Evolutionary conservation across 2,329 filamentous ascomycete species (phyloP).

Genomic region (Trichoderma atrobrunneum): DNA sequence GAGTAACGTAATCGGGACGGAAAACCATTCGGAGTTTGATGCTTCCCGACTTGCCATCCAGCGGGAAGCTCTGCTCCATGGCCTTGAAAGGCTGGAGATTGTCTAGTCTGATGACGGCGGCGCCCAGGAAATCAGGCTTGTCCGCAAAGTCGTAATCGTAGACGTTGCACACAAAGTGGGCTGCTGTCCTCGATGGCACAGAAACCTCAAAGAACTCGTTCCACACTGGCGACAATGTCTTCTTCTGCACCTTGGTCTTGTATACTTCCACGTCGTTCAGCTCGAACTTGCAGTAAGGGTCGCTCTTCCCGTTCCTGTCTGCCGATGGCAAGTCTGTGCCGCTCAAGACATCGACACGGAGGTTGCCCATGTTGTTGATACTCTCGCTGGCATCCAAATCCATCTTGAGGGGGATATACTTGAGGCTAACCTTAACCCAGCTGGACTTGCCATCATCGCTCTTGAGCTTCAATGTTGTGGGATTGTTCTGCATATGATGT

Average conservation of each 20-base stretch:
- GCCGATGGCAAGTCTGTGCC: conserved; percentile 85
- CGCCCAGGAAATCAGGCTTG: conserved; percentile 87
- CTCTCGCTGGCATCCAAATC: conserved; percentile 89
- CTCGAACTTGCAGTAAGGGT: conserved; percentile 94
- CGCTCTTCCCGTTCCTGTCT: conserved; percentile 93
- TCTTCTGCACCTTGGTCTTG: conserved; percentile 96
- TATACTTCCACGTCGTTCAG: conserved; percentile 85
- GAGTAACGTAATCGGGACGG: conserved; percentile 86
- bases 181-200: conserved; percentile 78
- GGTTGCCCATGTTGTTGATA: conserved; percentile 97
- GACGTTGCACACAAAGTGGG: conserved; percentile 78
- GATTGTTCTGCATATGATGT: conserved; percentile 66
- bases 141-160: conserved; percentile 98
- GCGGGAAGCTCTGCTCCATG: conserved; percentile 67
- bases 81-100: conserved; percentile 80
- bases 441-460: conserved; percentile 72
- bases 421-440: conserved; percentile 85
- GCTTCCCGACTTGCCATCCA: conserved; percentile 87
- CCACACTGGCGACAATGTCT: conserved; percentile 91
- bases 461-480: conserved; percentile 76
- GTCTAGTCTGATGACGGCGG: conserved; percentile 70
- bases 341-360: conserved; percentile 90
- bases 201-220: conserved; percentile 91
- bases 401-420: conserved; percentile 95
- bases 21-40: conserved; percentile 84